Evolutionary conservation across 768 basidiomycete species (phyloP).

Genomic region (Nidularia pulvinata): DNA sequence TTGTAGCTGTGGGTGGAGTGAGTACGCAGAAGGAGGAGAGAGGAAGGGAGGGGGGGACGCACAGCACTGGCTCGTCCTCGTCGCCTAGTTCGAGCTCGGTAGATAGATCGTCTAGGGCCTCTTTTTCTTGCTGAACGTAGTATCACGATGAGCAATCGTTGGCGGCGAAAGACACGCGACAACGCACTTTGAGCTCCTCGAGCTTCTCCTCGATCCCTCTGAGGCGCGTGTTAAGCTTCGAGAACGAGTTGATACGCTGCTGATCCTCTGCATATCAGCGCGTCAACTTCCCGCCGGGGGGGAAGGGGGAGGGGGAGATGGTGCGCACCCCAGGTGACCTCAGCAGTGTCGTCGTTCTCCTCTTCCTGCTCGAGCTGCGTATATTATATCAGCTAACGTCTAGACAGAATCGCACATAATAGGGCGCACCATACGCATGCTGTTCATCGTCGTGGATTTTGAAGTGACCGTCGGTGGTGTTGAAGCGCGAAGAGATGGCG

Average conservation of each 20-base stretch:
- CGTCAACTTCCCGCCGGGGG: neutral
- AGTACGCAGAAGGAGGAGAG: neutral
- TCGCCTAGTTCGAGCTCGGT: conserved; percentile 90
- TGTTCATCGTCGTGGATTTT: conserved; percentile 10
- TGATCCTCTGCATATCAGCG: conserved; percentile 63
- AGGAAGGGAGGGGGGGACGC: conserved; percentile 18
- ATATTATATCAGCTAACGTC: neutral
- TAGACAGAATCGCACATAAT: conserved; percentile 3
- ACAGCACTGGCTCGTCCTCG: conserved; percentile 82
- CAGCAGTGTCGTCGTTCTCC: conserved; percentile 70
- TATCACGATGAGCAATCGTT: no score
- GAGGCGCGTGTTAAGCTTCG: conserved; percentile 84
- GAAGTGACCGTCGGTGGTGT: no score
- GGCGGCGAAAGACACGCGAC: neutral
- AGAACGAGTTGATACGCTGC: conserved; percentile 89
- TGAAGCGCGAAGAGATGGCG: no score
- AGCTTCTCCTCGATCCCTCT: conserved; percentile 73
- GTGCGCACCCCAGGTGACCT: conserved; percentile 82
- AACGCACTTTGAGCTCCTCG: conserved; percentile 66
- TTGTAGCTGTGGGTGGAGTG: conserved; percentile 63
- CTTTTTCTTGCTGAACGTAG: conserved; percentile 81
- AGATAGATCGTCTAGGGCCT: conserved; percentile 86
- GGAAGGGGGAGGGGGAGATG: neutral
- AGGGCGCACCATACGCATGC: conserved; percentile 57
- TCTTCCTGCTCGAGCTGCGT: conserved; percentile 72